Conservation (phyloP, 1,284 basidiomycete species). For the Inonotus obliquus region DNA sequence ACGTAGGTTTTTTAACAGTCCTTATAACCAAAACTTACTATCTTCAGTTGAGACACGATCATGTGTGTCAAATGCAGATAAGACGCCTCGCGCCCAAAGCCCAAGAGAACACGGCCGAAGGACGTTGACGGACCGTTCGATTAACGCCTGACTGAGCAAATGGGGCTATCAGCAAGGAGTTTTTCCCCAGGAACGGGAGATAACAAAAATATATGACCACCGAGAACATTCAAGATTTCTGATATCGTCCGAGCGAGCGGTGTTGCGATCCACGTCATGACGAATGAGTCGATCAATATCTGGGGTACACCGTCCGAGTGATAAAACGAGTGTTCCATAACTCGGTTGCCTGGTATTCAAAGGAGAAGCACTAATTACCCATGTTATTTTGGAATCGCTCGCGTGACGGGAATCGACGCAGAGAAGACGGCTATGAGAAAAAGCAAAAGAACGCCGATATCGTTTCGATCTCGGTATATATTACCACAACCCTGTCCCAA, state of each 20-base stretch:
- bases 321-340: no score
- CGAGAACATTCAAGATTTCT: not conserved
- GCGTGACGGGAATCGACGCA: not conserved
- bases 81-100: not conserved
- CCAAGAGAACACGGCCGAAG: no score
- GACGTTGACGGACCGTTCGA: no score
- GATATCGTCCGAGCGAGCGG: not conserved
- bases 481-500: slow-evolving; percentile 15
- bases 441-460: not conserved
- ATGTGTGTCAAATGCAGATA: not conserved
- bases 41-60: not conserved
- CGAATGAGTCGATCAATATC: not conserved
- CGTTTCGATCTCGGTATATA: not conserved
- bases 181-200: not conserved
- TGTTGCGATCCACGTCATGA: not conserved
- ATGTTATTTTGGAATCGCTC: not conserved
- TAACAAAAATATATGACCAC: not conserved
- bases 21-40: not conserved
- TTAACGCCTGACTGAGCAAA: not conserved
- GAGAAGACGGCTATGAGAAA: not conserved
- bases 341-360: not conserved
- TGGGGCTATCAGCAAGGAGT: not conserved
- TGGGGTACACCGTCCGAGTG: not conserved
- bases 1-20: not conserved
- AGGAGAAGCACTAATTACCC: not conserved